A percentile compares a stretch with the other conserved stretches of the same genome.
These are phyloP conservation scores for Trifolium repens DNA, from an alignment of 306 rosid species.

Conservation along the genomic window DNA sequence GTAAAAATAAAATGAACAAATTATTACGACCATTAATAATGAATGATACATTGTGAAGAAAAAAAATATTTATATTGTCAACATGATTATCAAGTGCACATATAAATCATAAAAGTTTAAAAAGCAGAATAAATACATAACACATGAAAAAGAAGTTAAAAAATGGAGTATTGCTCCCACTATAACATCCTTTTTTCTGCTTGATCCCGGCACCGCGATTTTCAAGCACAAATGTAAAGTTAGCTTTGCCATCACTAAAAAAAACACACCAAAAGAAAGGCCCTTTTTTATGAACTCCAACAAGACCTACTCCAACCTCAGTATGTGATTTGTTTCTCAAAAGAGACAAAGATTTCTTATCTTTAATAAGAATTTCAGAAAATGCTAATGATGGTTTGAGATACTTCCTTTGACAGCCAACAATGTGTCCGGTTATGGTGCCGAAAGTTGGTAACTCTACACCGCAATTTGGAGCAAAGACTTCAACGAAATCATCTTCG, in stretches of 20 bases:
- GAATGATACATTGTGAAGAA: no score
- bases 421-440: conserved; percentile 69
- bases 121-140: conserved; percentile 42
- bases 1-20: no score
- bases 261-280: conserved; percentile 84
- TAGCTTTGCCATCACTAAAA: conserved; percentile 72
- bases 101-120: conserved; percentile 45
- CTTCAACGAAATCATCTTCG: conserved; percentile 83
- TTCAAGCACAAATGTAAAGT: conserved; percentile 83
- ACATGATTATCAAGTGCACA: no score
- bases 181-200: conserved; percentile 84
- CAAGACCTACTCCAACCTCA: conserved; percentile 81
- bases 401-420: conserved; percentile 73
- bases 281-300: conserved; percentile 71
- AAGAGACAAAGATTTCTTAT: conserved; percentile 57
- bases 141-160: conserved; percentile 33
- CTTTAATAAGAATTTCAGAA: conserved; percentile 54
- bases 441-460: conserved; percentile 90
- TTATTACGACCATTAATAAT: no score
- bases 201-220: conserved; percentile 74
- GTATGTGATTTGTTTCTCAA: conserved; percentile 75
- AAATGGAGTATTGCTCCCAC: conserved; percentile 63
- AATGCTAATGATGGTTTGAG: conserved; percentile 73
- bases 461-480: conserved; percentile 90
- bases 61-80: no score